Evolutionary conservation across 2,329 filamentous ascomycete genomes (phyloP).

Genomic region (Pseudopyrenochaeta lycopersici): DNA sequence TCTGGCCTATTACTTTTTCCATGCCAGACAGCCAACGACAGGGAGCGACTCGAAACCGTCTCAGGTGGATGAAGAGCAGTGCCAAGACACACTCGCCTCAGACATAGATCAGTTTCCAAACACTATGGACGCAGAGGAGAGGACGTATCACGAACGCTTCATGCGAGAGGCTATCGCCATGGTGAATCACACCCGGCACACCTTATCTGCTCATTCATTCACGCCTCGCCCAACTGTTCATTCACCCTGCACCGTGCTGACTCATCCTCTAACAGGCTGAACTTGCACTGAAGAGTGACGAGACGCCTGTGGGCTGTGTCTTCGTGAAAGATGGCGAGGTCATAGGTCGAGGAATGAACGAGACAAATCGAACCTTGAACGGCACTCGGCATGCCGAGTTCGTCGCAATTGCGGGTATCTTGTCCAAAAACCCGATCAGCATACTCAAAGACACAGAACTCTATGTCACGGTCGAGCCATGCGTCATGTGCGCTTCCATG

Average conservation of each 20-base stretch:
- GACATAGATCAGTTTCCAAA: slow-evolving; percentile 33
- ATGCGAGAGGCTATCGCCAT: slow-evolving; percentile 88
- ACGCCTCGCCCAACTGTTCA: neutral
- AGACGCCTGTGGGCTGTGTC: slow-evolving; percentile 96
- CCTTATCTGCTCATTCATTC: slow-evolving; percentile 3
- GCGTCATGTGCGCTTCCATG: slow-evolving; percentile 97
- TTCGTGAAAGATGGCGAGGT: slow-evolving; percentile 81
- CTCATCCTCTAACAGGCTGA: slow-evolving; percentile 69
- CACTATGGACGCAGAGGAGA: slow-evolving; percentile 49
- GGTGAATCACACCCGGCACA: slow-evolving; percentile 60
- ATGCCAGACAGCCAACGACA: slow-evolving; percentile 17
- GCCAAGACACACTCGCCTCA: slow-evolving; percentile 35
- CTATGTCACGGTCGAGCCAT: slow-evolving; percentile 98
- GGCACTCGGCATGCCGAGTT: slow-evolving; percentile 97
- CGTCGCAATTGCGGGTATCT: slow-evolving; percentile 77
- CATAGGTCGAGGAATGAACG: slow-evolving; percentile 94
- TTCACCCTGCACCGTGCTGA: slow-evolving; percentile 22
- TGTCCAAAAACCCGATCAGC: slow-evolving; percentile 70
- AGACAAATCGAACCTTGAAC: slow-evolving; percentile 69
- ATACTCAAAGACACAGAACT: slow-evolving; percentile 79
- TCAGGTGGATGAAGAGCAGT: slow-evolving; percentile 21
- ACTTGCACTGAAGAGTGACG: slow-evolving; percentile 80
- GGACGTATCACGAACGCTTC: slow-evolving; percentile 67
- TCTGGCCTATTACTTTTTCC: slow-evolving; percentile 27
- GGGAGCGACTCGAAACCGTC: slow-evolving; percentile 13